Evolutionary conservation across 1,284 basidiomycete species (phyloP), one percentile per base, ranked within the genome.

Genomic region (Psilocybe mexicana): DNA sequence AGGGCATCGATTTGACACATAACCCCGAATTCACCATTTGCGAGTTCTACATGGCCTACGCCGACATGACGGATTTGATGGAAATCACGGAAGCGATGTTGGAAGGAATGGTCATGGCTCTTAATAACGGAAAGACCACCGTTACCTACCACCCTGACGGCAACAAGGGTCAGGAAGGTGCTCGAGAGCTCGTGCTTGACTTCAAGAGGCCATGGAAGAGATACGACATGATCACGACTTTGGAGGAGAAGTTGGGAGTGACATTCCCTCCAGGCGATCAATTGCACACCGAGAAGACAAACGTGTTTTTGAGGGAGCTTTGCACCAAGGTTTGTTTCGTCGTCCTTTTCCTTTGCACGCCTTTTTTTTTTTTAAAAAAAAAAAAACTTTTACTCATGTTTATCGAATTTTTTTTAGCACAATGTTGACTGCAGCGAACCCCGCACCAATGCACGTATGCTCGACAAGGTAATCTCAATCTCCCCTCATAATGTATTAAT

Each of bases 31-130:
- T 97, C 79, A 94, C 94, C 23, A 97, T 98, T 76, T 99, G 96
- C 84, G 96, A 99, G 79, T 99, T 99, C 78, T 99, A 99, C 75
- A 99, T 99, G 96, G 96, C 96, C 28, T 99, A 98, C 71, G 96
- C 96, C 62, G 96, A 99, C 76, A 97, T 98, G 94, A 93, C 96
- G 80, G 97, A 99, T 72, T 64, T 99, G 61, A 98, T 99, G 96
- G 96, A 98, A 59, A 84, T 99, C 64, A 99, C 96, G 38, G 97
- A 99, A 77, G 78, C 79, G 48, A 83, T 99, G 80, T 75, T 98
- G 42, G 93, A 95, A 69, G 94, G 96, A 3, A 78, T 99, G 72
- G 96, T 98, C 71, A 93, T 91, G 83, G 86, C 84, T 67, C 76
- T 99, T 56, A 97, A 87, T 0, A 85, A 87, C 46, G 94, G 94